A percentile compares a stretch with the other conserved stretches of the same genome.
phyloP scores from a whole-genome alignment of 352 stramenopile species.

The Pythium rhizo-oryzae region DNA sequence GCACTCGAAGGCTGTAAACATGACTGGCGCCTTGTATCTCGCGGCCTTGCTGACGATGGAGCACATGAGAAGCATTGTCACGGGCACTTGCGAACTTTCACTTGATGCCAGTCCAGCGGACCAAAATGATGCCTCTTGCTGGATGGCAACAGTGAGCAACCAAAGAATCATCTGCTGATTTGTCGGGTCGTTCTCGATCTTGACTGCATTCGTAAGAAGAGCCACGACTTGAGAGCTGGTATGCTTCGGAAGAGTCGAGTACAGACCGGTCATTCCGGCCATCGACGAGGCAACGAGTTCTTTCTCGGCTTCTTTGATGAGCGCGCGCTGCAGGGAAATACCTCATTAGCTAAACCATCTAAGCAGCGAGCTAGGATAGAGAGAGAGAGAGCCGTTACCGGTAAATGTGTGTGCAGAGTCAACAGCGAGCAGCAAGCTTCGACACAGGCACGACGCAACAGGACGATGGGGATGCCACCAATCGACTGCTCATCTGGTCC shows the following conservation, averaged over 20 bases:
- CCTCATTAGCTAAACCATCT: background rate
- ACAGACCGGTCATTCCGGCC: conserved; percentile 65
- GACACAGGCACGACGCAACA: conserved; percentile 73
- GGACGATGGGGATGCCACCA: conserved; percentile 69
- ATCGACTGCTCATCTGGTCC: conserved; percentile 61
- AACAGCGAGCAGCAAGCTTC: conserved; percentile 83
- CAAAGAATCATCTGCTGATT: conserved; percentile 92
- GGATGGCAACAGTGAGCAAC: conserved; percentile 84
- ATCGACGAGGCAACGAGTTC: conserved; percentile 67
- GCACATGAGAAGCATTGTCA: conserved; percentile 85
- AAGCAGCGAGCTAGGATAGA: background rate
- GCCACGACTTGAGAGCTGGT: conserved; percentile 87
- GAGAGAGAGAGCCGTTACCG: conserved; percentile 33
- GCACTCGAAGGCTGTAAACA: conserved; percentile 88
- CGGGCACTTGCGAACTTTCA: conserved; percentile 82
- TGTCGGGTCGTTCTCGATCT: conserved; percentile 78
- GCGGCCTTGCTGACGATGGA: conserved; percentile 82
- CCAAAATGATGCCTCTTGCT: conserved; percentile 88
- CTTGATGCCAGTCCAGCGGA: conserved; percentile 78
- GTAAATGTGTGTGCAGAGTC: conserved; percentile 80
- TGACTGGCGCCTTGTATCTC: conserved; percentile 81
- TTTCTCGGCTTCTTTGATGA: conserved; percentile 84
- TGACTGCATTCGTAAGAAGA: conserved; percentile 81
- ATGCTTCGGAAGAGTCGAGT: conserved; percentile 82
- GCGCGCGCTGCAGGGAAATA: conserved; percentile 33